Evolutionary conservation across 78 protist species (phyloP), one percentile per base, ranked within the genome.

Genomic region (Corallochytrium limacisporum): DNA sequence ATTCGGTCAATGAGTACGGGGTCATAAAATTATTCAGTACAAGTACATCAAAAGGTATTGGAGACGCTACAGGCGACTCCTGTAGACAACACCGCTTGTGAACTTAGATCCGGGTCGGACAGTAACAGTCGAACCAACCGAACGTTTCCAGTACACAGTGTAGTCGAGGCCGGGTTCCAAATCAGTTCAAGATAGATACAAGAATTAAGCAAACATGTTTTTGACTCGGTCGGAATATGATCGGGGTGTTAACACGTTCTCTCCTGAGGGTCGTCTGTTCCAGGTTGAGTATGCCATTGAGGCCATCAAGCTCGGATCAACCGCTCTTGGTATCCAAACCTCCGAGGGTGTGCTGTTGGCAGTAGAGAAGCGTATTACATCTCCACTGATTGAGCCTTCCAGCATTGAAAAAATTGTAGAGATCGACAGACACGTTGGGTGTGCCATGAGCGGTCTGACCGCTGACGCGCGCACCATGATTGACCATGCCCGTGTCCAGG

Each of bases 221-320:
- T 38, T 74, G 35, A 77, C 83, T 9, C 65, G 91, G 42, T 81
- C 78, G 32, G 99, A 96, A 69, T 94, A 96, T 33, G 99, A 96
- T 32, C 83, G 95, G 1, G 98, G 98, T 44, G 98, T 97, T 8
- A 97, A 95, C 85, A 95, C 99, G n/a, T 97, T 97, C 77, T 83
- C 92, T 1, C 99, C 99, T 20, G 99, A 95, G 62, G 99, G 99
- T n/a, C 86, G 96, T n/a, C 60, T 91, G 8, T 91, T 91, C 81
- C 96, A 91, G 49, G 90, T 97, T 35, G 99, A 97, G 63, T 97
- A 97, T 48, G 98, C 99, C 18, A 68, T 91, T 15, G 93, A 91
- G 67, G 99, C 99, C 0, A 85, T 92, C 77, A 90, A 96, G 90
- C 70, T 91, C 2, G 98, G 98, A 18, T 77, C 93, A 18, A 93